A percentile compares a stretch with the other conserved stretches of the same genome.
Conservation (phyloP, 768 basidiomycete species). For the Ramaria sp. region DNA sequence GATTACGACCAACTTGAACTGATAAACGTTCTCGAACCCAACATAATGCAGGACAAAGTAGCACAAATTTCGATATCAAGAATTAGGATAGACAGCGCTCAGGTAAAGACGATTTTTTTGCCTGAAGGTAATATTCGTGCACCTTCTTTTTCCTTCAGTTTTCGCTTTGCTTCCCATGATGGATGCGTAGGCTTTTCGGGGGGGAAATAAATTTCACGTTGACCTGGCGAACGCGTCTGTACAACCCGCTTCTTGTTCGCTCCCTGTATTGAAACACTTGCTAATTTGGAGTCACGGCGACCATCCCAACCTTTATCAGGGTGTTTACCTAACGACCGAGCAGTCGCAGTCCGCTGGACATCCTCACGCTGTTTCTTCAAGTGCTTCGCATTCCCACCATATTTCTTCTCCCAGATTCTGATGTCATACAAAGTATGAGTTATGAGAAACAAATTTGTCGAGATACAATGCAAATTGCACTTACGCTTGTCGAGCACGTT, state of each 20-base stretch:
- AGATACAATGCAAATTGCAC: slow-evolving; percentile 24
- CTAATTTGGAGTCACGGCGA: background rate
- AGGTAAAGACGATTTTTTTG: slow-evolving; percentile 60
- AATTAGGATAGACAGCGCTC: background rate
- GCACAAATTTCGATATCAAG: too few species aligned
- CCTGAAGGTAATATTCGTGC: slow-evolving; percentile 49
- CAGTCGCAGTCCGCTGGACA: slow-evolving; percentile 11
- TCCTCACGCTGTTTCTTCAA: slow-evolving; percentile 48
- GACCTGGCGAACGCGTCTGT: background rate
- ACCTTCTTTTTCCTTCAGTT: slow-evolving; percentile 59
- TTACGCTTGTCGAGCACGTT: slow-evolving; percentile 89
- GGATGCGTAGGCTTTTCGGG: slow-evolving; percentile 61
- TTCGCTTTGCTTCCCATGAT: slow-evolving; percentile 92
- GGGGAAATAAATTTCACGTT: background rate
- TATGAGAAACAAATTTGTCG: slow-evolving; percentile 8
- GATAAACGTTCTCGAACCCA: too few species aligned
- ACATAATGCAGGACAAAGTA: too few species aligned
- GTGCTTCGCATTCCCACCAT: slow-evolving; percentile 84
- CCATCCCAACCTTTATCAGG: background rate
- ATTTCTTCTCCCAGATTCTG: slow-evolving; percentile 99
- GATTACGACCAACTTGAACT: too few species aligned
- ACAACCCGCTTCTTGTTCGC: background rate
- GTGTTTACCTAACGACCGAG: slow-evolving; percentile 6
- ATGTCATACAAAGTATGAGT: background rate
- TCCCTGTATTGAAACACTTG: background rate